Evolutionary conservation across 1,139 yeast genomes (phyloP).

Genomic region (Zygosaccharomyces pseudobailii): DNA sequence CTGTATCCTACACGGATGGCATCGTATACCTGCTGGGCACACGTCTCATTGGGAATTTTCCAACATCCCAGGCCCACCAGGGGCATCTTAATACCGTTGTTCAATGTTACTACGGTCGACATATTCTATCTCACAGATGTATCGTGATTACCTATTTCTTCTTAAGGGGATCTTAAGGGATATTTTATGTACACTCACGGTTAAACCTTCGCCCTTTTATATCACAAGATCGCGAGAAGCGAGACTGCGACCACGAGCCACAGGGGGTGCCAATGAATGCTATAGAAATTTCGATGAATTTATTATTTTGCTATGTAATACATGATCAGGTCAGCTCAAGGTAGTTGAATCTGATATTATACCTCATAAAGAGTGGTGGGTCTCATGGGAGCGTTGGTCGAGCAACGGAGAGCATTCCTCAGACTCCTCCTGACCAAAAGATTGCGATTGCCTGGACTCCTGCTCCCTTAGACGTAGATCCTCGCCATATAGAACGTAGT

Average conservation of each 20-base stretch:
- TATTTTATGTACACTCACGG: background rate
- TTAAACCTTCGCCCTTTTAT: background rate
- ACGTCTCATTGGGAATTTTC: slow-evolving; percentile 55
- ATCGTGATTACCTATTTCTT: background rate
- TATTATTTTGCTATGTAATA: background rate
- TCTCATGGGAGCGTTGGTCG: background rate
- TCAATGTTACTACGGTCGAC: slow-evolving; percentile 42
- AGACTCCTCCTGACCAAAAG: background rate
- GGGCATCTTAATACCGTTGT: slow-evolving; percentile 60
- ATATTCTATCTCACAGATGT: slow-evolving; percentile 6
- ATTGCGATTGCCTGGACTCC: slow-evolving; percentile 19
- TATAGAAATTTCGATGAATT: background rate
- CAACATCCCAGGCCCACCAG: slow-evolving; percentile 64
- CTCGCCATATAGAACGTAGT: slow-evolving; percentile 31
- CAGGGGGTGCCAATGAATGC: background rate
- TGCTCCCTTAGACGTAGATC: slow-evolving; percentile 28
- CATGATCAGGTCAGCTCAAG: background rate
- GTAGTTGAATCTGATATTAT: background rate
- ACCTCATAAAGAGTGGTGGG: background rate
- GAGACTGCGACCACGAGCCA: background rate
- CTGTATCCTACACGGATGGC: slow-evolving; percentile 72
- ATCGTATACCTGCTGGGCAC: slow-evolving; percentile 57
- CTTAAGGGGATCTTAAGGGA: background rate
- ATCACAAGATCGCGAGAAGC: background rate
- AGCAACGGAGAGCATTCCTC: slow-evolving; percentile 9